Base-by-base conservation (phyloP, 345 rosid genomes). In the Citrus medica region DNA sequence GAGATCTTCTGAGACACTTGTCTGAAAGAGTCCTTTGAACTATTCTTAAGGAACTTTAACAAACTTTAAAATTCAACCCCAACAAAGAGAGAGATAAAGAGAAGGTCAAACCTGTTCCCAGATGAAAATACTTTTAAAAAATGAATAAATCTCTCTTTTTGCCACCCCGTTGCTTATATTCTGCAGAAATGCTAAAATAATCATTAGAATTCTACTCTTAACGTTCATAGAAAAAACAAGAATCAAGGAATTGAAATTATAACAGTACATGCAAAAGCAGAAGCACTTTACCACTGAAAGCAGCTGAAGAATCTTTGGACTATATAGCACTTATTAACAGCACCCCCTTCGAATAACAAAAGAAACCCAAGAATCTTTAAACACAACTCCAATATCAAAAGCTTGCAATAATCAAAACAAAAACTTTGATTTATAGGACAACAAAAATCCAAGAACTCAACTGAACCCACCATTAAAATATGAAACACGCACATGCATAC, bases 101-200 rank as follows among this genome's bases (percentile, higher is more conserved):
- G 62, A n/a, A 14, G 58, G 38, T 71, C 35, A 33, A 61, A 79
- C 79, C 76, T 56, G 16, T 62, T 42, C 70, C 42, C 24, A 24
- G 67, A 59, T 14, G 67, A 38, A 73, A 59, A 22, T 30, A 28
- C 7, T 14, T 21, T 0, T 22, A 69, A 72, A 6, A 28, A 64
- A 40, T 2, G 10, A 27, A 68, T 25, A 37, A 33, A 3, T 27
- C 60, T 33, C 27, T 51, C 42, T n/a, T 51, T 46, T 8, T 19
- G 16, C 24, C 9, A 17, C 32, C 40, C 61, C n/a, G 75, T 72
- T 76, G 69, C 72, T 79, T 10, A 35, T 58, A 33, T 17, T 76
- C 86, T 77, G 88, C 73, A 73, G 28, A 56, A 61, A 76, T 48
- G 69, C 51, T 12, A 3, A 61, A 67, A n/a, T 38, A 67, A 71